Evolutionary conservation across 148 eudicot genomes (phyloP), one percentile per base, ranked within the genome.

Genomic region (Tetragonia tetragonoides): DNA sequence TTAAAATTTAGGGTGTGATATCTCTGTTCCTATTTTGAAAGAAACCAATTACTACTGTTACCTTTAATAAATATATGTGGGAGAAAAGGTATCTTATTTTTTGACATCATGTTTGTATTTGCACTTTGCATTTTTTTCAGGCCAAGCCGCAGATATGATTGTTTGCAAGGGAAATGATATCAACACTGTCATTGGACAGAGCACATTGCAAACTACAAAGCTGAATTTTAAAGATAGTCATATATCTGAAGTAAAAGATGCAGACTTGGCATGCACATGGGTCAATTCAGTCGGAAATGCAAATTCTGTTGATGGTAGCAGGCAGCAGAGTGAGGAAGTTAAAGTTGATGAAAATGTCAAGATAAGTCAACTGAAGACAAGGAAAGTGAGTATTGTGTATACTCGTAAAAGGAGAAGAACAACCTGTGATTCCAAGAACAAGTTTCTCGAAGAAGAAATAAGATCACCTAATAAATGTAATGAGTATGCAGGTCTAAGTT

Each of bases 401-500:
- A 64, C 67, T 10, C 64, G 62, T 59, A 77, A 74, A 72, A 83
- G 53, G 76, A 75, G 62, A 16, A 70, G 72, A 64, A 76, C 73
- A 59, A 73, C 75, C 59, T 60, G 60, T 68, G 76, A 66, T 28
- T 75, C 67, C 66, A 66, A 78, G 59, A 69, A 70, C 62, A 62
- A 23, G 44, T 73, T 67, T 70, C 66, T n/a, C 23, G 75, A 42
- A 65, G 78, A 81, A 17, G 82, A 77, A 70, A 69, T 68, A 66
- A 61, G 56, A 37, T 64, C 44, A 76, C 70, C 67, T 67, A 39
- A 69, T 80, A 42, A 11, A 59, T 68, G 59, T 68, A 42, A 74
- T 6, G 84, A 80, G 46, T 47, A 42, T 44, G 77, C 67, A 47
- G 77, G 73, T 71, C 62, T 88, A 40, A 78, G 80, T 49, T 82